A percentile compares a stretch with the other conserved stretches of the same genome.
phyloP scores from a whole-genome alignment of 164 flowering plant genomes.

The Nymphaea colorata region DNA sequence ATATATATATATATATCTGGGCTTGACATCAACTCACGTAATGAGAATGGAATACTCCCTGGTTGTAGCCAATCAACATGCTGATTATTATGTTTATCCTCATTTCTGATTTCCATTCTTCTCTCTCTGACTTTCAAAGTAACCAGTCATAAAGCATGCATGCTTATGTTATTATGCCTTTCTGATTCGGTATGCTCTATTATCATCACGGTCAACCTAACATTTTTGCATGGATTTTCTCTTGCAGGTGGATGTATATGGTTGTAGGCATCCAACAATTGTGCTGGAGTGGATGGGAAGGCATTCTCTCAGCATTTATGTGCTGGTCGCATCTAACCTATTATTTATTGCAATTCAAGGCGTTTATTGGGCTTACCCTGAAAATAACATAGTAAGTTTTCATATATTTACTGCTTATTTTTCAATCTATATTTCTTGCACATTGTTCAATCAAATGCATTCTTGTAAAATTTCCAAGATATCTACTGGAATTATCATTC shows the following conservation, averaged over 20 bases:
- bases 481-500: no score
- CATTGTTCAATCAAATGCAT: no score
- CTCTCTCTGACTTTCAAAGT: no score
- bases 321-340: slow-evolving; percentile 54
- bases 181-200: neutral
- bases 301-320: slow-evolving; percentile 44
- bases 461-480: no score
- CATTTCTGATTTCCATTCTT: no score
- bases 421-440: no score
- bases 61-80: no score
- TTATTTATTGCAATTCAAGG: slow-evolving; percentile 52
- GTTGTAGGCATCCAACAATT: slow-evolving; percentile 25
- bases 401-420: neutral
- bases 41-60: no score
- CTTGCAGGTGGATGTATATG: slow-evolving; percentile 51
- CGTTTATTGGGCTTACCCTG: slow-evolving; percentile 40
- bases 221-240: neutral
- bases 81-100: no score
- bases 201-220: neutral
- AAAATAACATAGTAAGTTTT: slow-evolving; percentile 46
- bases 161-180: neutral
- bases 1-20: no score
- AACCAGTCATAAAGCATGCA: no score
- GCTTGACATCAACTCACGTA: no score
- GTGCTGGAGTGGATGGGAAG: slow-evolving; percentile 63